Conservation (phyloP, 495 filamentous ascomycete genomes). For the Penicillium arizonense region DNA sequence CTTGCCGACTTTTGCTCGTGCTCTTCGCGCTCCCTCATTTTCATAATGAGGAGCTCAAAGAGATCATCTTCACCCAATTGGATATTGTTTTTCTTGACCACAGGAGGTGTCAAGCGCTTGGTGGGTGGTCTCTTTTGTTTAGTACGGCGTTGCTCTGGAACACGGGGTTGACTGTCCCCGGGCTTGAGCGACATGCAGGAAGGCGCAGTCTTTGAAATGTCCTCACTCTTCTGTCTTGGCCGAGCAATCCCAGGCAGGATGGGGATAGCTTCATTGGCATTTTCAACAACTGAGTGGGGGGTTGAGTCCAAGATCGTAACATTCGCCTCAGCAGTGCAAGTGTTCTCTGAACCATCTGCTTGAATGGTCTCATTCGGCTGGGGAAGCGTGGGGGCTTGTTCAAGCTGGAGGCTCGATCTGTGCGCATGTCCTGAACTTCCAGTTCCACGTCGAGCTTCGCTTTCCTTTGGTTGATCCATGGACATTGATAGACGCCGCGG, state of each 20-base stretch:
- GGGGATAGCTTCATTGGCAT: no score
- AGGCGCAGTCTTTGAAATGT: background rate
- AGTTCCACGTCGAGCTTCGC: no score
- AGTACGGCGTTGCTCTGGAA: conserved; percentile 15
- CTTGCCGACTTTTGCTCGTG: conserved; percentile 22
- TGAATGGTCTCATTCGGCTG: background rate
- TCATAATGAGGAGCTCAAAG: conserved; percentile 37
- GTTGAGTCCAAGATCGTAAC: no score
- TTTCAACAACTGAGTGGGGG: background rate
- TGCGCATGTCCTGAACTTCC: background rate
- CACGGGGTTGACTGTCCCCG: conserved; percentile 5
- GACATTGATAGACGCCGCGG: background rate
- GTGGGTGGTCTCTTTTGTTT: conserved; percentile 3
- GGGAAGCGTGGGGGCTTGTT: background rate
- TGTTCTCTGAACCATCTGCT: background rate
- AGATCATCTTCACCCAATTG: conserved; percentile 32
- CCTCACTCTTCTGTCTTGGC: background rate
- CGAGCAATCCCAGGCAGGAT: no score
- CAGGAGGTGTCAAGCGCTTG: background rate
- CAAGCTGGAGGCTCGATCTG: background rate
- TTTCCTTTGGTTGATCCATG: background rate
- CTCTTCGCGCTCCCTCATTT: conserved; percentile 36
- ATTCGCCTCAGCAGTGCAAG: background rate
- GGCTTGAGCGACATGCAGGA: background rate
- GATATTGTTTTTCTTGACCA: background rate